Conservation (phyloP, 345 rosid species). For the Populus euphratica region DNA sequence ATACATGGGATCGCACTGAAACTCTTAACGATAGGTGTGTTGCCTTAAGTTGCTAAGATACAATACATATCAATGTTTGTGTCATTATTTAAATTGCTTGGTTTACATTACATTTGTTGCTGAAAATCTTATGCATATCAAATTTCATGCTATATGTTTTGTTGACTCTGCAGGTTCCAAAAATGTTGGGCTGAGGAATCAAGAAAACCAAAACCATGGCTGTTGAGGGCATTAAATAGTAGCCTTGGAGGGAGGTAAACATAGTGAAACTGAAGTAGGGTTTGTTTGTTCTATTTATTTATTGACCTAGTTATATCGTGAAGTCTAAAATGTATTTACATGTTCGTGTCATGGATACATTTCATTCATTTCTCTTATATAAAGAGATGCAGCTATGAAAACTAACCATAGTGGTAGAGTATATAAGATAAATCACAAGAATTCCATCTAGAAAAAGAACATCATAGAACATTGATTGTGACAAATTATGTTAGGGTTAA, state of each 20-base stretch:
- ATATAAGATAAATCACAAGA: too few relatives aligned
- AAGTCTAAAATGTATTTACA: neutral
- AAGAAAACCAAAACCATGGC: slow-evolving; percentile 79
- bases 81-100: neutral
- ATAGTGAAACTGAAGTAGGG: neutral
- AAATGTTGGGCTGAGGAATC: slow-evolving; percentile 82
- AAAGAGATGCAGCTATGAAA: neutral
- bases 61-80: too few relatives aligned
- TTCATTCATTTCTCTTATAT: neutral
- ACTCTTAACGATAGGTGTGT: slow-evolving; percentile 59
- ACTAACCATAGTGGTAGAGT: neutral
- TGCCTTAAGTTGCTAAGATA: neutral
- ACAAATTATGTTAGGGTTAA: neutral
- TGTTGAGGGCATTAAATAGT: slow-evolving; percentile 67
- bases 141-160: slow-evolving; percentile 21
- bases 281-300: neutral
- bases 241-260: slow-evolving; percentile 91
- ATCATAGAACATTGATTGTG: neutral
- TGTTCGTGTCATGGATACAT: neutral
- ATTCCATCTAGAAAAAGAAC: neutral
- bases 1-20: slow-evolving; percentile 88
- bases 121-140: slow-evolving; percentile 14
- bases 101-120: slow-evolving; percentile 12
- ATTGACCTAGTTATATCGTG: neutral
- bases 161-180: slow-evolving; percentile 58